These are phyloP conservation scores for Chrysophaeum taylorii DNA, from an alignment of 352 stramenopile species.

Conservation along the genomic window DNA sequence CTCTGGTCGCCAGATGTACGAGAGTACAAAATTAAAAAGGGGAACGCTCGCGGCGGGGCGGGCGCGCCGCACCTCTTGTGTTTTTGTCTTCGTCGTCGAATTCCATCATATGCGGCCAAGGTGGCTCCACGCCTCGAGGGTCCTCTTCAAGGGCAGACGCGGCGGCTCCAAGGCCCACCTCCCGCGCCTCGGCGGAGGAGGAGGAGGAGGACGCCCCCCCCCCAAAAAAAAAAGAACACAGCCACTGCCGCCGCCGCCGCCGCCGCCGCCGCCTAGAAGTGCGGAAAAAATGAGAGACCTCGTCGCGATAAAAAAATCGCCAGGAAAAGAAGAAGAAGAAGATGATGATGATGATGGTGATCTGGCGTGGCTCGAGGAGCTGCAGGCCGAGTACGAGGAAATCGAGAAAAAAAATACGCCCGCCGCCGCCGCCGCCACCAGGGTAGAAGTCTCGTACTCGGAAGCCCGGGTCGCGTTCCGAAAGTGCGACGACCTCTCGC, in stretches of 20 bases:
- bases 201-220: background rate
- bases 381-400: background rate
- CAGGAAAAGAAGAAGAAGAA: background rate
- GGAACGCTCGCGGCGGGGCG: too few relatives aligned
- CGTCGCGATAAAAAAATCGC: background rate
- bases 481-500: background rate
- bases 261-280: background rate
- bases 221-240: background rate
- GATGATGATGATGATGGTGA: background rate
- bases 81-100: too few relatives aligned
- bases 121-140: background rate
- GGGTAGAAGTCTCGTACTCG: background rate
- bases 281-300: background rate
- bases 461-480: background rate
- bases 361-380: too few relatives aligned
- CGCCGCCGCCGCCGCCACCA: too few relatives aligned
- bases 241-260: too few relatives aligned
- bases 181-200: background rate
- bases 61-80: too few relatives aligned
- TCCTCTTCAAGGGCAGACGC: background rate
- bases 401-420: background rate
- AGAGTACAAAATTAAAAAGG: too few relatives aligned
- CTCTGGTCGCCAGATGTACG: too few relatives aligned
- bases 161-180: conserved; percentile 1
- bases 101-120: too few relatives aligned